Evolutionary conservation across 2,329 filamentous ascomycete genomes (phyloP).

Genomic region (Rhynchosporium agropyri): DNA sequence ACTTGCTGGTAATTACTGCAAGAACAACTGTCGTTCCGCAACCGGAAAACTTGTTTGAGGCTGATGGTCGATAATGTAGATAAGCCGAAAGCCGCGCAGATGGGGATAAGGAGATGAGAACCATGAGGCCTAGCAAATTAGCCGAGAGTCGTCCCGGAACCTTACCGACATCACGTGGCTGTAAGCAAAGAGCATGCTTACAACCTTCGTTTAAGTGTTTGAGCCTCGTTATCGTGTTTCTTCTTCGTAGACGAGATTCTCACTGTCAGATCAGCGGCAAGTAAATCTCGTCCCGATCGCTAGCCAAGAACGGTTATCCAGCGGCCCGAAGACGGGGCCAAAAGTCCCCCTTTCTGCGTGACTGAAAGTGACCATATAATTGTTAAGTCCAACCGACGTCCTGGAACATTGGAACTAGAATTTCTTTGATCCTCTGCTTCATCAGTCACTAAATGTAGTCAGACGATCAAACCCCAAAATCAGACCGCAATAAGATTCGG

Average conservation of each 20-base stretch:
- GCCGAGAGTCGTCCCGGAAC: neutral
- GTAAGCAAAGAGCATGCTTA: slow-evolving; percentile 11
- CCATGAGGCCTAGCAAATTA: neutral
- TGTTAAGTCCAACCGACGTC: neutral
- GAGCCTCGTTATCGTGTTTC: neutral
- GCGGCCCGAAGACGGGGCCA: neutral
- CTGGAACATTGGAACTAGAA: neutral
- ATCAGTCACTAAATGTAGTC: neutral
- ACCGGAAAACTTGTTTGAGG: slow-evolving; percentile 26
- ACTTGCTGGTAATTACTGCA: slow-evolving; percentile 7
- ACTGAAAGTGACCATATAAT: neutral
- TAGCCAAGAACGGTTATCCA: neutral
- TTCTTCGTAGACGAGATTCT: slow-evolving; percentile 3
- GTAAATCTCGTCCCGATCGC: neutral
- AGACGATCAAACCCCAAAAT: neutral
- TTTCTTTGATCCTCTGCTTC: neutral
- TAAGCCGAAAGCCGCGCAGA: neutral
- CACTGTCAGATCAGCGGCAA: slow-evolving; percentile 3
- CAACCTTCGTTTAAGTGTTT: slow-evolving; percentile 2
- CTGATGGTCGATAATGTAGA: slow-evolving; percentile 17
- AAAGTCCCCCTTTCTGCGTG: slow-evolving; percentile 8
- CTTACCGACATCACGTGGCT: slow-evolving; percentile 7
- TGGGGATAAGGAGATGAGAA: neutral
- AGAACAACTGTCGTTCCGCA: neutral
- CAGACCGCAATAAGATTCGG: slow-evolving; percentile 4